A percentile compares a stretch with the other conserved stretches of the same genome.
These are phyloP conservation scores for Penicillium cosmopolitanum DNA, from an alignment of 495 filamentous ascomycete species.

Conservation along the genomic window DNA sequence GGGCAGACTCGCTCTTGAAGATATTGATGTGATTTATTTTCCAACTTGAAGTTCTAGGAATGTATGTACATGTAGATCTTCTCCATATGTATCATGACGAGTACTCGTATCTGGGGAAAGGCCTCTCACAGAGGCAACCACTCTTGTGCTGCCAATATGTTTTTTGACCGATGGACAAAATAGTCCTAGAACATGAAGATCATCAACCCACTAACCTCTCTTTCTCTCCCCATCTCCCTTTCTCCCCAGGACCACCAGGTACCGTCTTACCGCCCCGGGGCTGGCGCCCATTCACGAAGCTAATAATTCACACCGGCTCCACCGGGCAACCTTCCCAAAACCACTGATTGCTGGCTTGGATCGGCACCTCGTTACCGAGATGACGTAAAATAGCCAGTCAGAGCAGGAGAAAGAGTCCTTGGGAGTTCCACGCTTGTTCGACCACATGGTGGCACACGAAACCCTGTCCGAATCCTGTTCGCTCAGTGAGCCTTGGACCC, in stretches of 20 bases:
- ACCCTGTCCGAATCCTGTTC: background rate
- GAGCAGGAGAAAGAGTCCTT: background rate
- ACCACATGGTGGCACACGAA: conserved; percentile 5
- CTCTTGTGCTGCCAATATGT: background rate
- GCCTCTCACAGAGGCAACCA: background rate
- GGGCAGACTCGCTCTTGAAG: too few relatives aligned
- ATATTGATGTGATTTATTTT: background rate
- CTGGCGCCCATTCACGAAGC: conserved; percentile 2
- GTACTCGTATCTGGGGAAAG: background rate
- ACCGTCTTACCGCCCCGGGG: background rate
- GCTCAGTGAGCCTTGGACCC: background rate
- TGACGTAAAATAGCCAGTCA: conserved; percentile 24
- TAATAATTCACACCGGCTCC: conserved; percentile 4
- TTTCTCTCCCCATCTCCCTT: background rate
- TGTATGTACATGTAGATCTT: background rate
- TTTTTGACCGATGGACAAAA: background rate
- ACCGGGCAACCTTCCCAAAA: conserved; percentile 3
- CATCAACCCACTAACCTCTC: background rate
- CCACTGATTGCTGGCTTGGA: conserved; percentile 4
- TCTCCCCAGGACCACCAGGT: background rate
- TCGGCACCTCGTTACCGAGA: conserved; percentile 29
- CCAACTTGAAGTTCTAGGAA: background rate
- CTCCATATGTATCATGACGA: background rate
- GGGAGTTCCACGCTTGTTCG: conserved; percentile 2
- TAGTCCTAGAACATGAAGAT: background rate